Evolutionary conservation across 306 rosid species (phyloP), one percentile per base, ranked within the genome.

Genomic region (Corylus americana): DNA sequence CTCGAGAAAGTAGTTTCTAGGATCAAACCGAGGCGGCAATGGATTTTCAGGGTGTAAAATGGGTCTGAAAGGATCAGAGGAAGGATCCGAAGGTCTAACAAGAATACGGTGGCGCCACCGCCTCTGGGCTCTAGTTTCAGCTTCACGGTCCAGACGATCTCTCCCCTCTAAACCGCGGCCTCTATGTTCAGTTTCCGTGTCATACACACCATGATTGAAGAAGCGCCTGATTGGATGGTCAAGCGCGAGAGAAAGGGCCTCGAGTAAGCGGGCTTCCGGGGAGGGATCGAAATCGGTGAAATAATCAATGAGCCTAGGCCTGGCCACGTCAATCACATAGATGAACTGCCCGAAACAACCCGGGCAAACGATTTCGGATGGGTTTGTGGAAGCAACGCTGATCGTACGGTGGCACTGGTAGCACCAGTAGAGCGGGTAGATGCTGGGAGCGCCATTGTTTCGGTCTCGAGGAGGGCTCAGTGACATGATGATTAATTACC

Each of bases 291-390:
- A 74, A 48, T 82, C 73, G 9, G 89, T 77, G 73, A 85, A 79
- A 64, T 91, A 89, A 0, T 82, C 31, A 0, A 86, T 9, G 11
- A 80, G 77, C 2, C 83, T 76, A 3, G 97, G 93, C 35, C 74
- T 78, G 1, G 90, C 64, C 27, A 80, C 35, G 84, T 85, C 88
- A 12, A 91, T 22, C 74, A 91, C 96, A 3, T 66, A 57, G 35
- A 96, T 45, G 86, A 90, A 93, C 71, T 88, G 91, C 14, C 94
- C 93, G 48, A 75, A 89, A 64, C 99, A 96, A 3, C 94, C 92
- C 0, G 98, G 97, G 78, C 99, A 96, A 25, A 66, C 11, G 20
- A 91, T 20, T 0, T 83, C 82, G 0, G 90, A 62, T 3, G 85
- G 73, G 79, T 70, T 57, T 6, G 85, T 37, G 49, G 86, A 53